Evolutionary conservation across 2,329 filamentous ascomycete species (phyloP).

Genomic region (Penicillium sp.): DNA sequence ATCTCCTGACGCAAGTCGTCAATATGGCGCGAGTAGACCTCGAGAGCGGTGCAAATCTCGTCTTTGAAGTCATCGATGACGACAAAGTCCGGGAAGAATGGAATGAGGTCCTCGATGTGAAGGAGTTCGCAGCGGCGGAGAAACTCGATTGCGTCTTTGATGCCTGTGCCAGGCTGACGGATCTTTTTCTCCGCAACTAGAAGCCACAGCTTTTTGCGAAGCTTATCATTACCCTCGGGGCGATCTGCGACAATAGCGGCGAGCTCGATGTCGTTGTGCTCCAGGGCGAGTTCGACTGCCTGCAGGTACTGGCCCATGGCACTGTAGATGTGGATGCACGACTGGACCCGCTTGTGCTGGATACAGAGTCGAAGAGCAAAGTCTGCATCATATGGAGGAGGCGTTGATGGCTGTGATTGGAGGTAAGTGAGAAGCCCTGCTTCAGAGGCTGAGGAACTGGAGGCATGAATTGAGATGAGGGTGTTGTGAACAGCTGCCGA

Average conservation of each 20-base stretch:
- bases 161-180: slow-evolving; percentile 75
- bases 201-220: slow-evolving; percentile 95
- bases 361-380: slow-evolving; percentile 96
- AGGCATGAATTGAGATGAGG: slow-evolving; percentile 92
- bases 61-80: slow-evolving; percentile 99
- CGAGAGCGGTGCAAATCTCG: slow-evolving; percentile 91
- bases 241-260: slow-evolving; percentile 88
- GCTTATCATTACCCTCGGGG: slow-evolving; percentile 73
- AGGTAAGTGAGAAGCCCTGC: slow-evolving; percentile 85
- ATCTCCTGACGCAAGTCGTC: slow-evolving; percentile 89
- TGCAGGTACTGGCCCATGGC: slow-evolving; percentile 94
- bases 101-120: slow-evolving; percentile 94
- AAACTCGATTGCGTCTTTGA: slow-evolving; percentile 93
- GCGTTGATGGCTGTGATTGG: slow-evolving; percentile 84
- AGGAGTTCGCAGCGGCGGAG: slow-evolving; percentile 88
- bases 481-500: slow-evolving; percentile 94
- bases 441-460: slow-evolving; percentile 82
- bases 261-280: slow-evolving; percentile 87
- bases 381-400: slow-evolving; percentile 88
- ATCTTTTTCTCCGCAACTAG: slow-evolving; percentile 95
- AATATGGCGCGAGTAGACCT: slow-evolving; percentile 91
- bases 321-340: slow-evolving; percentile 96
- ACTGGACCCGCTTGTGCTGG: slow-evolving; percentile 88
- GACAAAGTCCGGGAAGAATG: slow-evolving; percentile 98
- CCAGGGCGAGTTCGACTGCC: slow-evolving; percentile 89